Conservation (phyloP, 129 eudicot species). For the carrot (Daucus carota) region DH1_v3.0 NC_030387.2:6939001-6939500, state of each 20-base stretch:
- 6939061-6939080: no score
- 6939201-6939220: not conserved
- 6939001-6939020: no score
- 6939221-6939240: not conserved
- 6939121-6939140: not conserved
- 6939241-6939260: not conserved
- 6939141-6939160: not conserved
- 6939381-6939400: conserved; percentile 1
- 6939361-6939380: not conserved
- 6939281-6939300: not conserved
- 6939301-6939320: no score
- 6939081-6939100: not conserved
- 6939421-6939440: not conserved
- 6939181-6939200: not conserved
- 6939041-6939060: no score
- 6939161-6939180: not conserved
- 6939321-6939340: no score
- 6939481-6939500: no score
- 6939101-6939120: not conserved
- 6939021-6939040: no score
- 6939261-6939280: no score
- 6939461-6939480: conserved; percentile 5
- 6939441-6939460: not conserved
- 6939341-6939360: not conserved
- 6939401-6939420: not conserved